Evolutionary conservation across 768 basidiomycete species (phyloP), one percentile per base, ranked within the genome.

Genomic region (Austroboletus festivus): DNA sequence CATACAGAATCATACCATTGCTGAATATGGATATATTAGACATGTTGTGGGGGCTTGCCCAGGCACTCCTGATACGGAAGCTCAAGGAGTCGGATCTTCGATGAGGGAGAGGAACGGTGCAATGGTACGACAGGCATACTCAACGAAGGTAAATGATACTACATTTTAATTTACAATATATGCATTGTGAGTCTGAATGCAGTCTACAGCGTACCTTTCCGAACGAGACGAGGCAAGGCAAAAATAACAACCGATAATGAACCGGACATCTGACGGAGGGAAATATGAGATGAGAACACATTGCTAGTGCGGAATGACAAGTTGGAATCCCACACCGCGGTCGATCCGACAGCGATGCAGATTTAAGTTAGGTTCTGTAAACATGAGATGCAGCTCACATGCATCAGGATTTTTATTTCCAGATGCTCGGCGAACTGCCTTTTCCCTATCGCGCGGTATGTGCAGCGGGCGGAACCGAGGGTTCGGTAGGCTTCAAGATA

Each of bases 321-420:
- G 21, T 44, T 54, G 55, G 44, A 47, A 60, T 47, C n/a, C 35
- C 16, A 23, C 31, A 12, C 35, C n/a, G 30, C 12, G 16, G 19
- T 42, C 19, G 15, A 31, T 28, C 31, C 19, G 39, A 49, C 38
- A 54, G 19, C n/a, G 39, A 20, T 33, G 20, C 16, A 23, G 16
- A 19, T 24, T 41, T 37, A 44, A 21, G 38, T 50, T 48, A 42
- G 23, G 26, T 50, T 48, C 45, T 23, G 23, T 20, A 44, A 35
- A 28, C 7, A 28, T n/a, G n/a, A 8, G 38, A 44, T 10, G 23
- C 23, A 19, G 22, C 42, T 42, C 37, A 56, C 50, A 35, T 46
- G 38, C 26, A 5, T 34, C 28, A 38, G 12, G 26, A 40, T 15
- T 28, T n/a, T n/a, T 43, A 39, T 23, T 33, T 24, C 4, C 16